Evolutionary conservation across 768 basidiomycete genomes (phyloP).

Genomic region (Lenzites betulinus): DNA sequence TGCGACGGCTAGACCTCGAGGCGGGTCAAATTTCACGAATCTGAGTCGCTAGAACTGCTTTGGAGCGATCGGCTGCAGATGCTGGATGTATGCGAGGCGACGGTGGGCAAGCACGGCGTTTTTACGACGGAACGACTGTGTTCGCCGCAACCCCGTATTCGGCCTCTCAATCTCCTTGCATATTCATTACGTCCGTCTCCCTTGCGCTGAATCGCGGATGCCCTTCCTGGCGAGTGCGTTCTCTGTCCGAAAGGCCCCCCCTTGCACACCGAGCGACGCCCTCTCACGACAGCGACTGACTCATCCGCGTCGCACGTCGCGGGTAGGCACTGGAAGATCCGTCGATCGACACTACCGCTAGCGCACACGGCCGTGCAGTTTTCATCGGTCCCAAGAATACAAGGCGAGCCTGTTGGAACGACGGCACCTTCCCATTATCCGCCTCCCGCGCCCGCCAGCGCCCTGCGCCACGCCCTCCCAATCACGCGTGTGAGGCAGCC

Average conservation of each 20-base stretch:
- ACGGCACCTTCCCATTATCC: background rate
- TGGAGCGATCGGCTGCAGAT: too few species aligned
- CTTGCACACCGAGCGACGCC: background rate
- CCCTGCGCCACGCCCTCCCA: background rate
- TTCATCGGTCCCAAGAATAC: slow-evolving; percentile 6
- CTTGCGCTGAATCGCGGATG: background rate
- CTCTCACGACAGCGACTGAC: slow-evolving; percentile 6
- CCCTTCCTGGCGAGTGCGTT: slow-evolving; percentile 12
- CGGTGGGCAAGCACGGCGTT: background rate
- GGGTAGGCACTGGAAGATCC: background rate
- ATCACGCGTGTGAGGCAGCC: background rate
- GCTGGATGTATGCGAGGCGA: background rate
- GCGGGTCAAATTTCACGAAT: background rate
- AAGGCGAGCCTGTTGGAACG: background rate
- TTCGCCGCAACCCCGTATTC: background rate
- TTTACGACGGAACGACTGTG: background rate
- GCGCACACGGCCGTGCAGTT: background rate
- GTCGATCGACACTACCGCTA: background rate
- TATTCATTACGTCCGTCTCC: background rate
- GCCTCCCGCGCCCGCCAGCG: background rate
- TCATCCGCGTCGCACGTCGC: background rate
- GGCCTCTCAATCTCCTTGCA: background rate
- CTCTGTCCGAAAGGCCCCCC: background rate
- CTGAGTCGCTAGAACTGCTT: background rate
- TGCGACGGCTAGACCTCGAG: slow-evolving; percentile 12